phyloP scores from a whole-genome alignment of 2,329 filamentous ascomycete species.

The Arthrinium phaeospermum region DNA sequence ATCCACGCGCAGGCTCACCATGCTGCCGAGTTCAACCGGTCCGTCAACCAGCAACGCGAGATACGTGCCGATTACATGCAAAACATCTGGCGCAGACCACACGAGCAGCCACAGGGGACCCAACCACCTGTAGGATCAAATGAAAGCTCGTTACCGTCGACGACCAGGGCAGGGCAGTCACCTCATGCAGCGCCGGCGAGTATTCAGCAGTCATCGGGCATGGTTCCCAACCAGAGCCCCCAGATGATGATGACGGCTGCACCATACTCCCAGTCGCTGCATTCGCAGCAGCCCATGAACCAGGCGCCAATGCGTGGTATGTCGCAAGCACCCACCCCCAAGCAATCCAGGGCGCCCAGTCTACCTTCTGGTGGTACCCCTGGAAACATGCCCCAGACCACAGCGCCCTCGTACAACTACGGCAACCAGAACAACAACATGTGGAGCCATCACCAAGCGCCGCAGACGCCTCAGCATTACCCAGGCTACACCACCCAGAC shows the following conservation, averaged over 20 bases:
- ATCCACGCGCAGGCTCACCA: conserved; percentile 86
- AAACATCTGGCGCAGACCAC: conserved; percentile 80
- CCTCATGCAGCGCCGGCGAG: conserved; percentile 56
- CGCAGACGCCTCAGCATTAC: conserved; percentile 65
- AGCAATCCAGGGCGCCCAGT: conserved; percentile 70
- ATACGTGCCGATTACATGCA: conserved; percentile 82
- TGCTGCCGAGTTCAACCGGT: conserved; percentile 89
- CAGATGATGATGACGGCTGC: conserved; percentile 70
- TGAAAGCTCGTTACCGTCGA: conserved; percentile 43
- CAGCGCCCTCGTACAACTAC: conserved; percentile 63
- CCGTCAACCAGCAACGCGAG: conserved; percentile 78
- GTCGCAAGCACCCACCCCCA: conserved; percentile 65
- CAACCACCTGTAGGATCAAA: conserved; percentile 52
- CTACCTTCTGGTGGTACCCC: conserved; percentile 61
- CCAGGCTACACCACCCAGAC: conserved; percentile 60
- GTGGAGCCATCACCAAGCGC: conserved; percentile 58
- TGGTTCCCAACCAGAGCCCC: conserved; percentile 66
- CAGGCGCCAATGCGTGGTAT: conserved; percentile 76
- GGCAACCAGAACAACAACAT: conserved; percentile 65
- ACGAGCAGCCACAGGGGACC: conserved; percentile 70
- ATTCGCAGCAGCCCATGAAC: conserved; percentile 73
- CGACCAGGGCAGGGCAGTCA: conserved; percentile 61
- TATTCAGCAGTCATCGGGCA: conserved; percentile 55
- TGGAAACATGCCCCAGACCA: conserved; percentile 55
- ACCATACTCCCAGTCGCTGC: conserved; percentile 73